phyloP scores from a whole-genome alignment of 768 basidiomycete genomes.

The Phlegmacium glaucopus region DNA sequence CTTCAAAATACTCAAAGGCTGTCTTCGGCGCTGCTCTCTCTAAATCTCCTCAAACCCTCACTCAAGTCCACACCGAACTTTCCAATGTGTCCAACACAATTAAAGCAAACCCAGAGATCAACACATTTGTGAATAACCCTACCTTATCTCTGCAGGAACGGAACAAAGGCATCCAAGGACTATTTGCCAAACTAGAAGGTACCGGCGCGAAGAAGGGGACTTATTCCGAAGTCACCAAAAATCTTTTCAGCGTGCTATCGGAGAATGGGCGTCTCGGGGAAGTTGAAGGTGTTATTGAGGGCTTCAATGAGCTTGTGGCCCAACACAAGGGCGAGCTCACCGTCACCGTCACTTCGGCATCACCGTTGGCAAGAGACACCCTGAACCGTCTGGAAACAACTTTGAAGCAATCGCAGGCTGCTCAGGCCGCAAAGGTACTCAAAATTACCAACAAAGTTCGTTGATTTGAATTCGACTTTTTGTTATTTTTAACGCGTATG shows the following conservation, averaged over 20 bases:
- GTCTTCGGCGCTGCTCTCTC: conserved; percentile 77
- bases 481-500: neutral
- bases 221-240: conserved; percentile 86
- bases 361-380: conserved; percentile 74
- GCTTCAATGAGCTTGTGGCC: conserved; percentile 86
- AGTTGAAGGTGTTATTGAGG: conserved; percentile 82
- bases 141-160: conserved; percentile 84
- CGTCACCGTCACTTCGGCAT: conserved; percentile 86
- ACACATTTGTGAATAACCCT: conserved; percentile 82
- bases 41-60: conserved; percentile 80
- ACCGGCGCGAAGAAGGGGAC: conserved; percentile 64
- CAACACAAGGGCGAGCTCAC: conserved; percentile 92
- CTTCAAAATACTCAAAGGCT: conserved; percentile 82
- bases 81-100: conserved; percentile 66
- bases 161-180: conserved; percentile 54
- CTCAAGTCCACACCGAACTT: conserved; percentile 85
- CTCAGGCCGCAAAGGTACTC: conserved; percentile 81
- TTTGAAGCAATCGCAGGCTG: conserved; percentile 84
- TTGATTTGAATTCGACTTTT: neutral
- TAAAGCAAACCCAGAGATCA: conserved; percentile 59
- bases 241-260: conserved; percentile 84
- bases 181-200: conserved; percentile 69
- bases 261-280: conserved; percentile 91
- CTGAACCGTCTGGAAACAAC: conserved; percentile 77
- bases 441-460: conserved; percentile 90